Evolutionary conservation across 345 rosid species (phyloP), one percentile per base, ranked within the genome.

Genomic region (Eutrema heterophyllum): DNA sequence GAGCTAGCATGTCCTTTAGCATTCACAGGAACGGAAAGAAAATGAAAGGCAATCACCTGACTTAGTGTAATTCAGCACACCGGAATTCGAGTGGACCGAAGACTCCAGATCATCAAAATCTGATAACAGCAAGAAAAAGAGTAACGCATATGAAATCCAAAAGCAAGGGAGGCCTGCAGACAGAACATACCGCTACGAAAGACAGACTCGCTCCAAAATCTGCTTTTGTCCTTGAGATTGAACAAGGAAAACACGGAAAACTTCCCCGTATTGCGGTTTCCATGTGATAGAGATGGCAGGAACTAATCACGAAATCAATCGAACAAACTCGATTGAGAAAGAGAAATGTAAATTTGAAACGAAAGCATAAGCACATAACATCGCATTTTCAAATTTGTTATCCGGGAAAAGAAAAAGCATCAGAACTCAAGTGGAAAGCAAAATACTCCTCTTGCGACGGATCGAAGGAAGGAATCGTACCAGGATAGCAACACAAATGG

Each of bases 181-280:
- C 2, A 58, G 54, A 64, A 49, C 63, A 32, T 83, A 78, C 97
- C 92, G 15, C 73, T 78, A 41, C 87, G 96, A 48, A 95, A 80
- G 46, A 92, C 92, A 76, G 91, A 71, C 82, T 95, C 98, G 58
- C 90, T 92, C 99, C 99, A 95, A 74, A 87, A 95, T 78, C 84
- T 85, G 83, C 94, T 95, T 83, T 81, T 88, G 21, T 84, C 96
- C 74, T 72, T 90, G 74, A 95, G 92, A 76, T 90, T 95, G 79
- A 95, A 95, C 83, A 95, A 78, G 24, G 99, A 95, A 65, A 95
- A 90, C 46, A 92, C 89, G 0, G 99, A 92, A 59, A 86, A 77
- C 64, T 44, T 87, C 14, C 75, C 84, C 40, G 78, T 70, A 59
- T 55, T 81, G 57, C 83, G 89, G 61, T 56, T 71, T 33, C 74